A percentile compares a stretch with the other conserved stretches of the same genome.
These are phyloP conservation scores for Neurospora tetraspora DNA, from an alignment of 495 filamentous ascomycete genomes.

Conservation along the genomic window DNA sequence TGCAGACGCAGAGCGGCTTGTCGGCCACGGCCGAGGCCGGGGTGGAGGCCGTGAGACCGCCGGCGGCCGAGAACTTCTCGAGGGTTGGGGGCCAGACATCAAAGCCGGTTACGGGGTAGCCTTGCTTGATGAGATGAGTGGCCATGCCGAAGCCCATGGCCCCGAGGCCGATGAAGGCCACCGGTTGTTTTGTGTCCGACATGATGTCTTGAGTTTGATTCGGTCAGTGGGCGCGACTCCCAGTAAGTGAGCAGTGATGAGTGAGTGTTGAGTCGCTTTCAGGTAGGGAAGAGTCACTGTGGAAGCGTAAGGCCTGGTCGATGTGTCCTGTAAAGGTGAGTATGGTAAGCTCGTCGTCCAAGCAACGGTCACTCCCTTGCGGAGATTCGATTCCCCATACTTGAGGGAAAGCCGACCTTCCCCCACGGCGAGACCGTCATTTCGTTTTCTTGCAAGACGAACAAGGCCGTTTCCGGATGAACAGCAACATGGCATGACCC, in stretches of 20 bases:
- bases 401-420: background rate
- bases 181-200: constrained; percentile 36
- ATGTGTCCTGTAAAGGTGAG: background rate
- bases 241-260: background rate
- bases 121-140: constrained; percentile 59
- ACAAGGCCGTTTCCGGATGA: background rate
- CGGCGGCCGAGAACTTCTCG: constrained; percentile 56
- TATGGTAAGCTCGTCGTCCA: background rate
- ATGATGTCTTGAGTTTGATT: constrained; percentile 5
- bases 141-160: constrained; percentile 90
- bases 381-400: background rate
- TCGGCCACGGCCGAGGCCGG: constrained; percentile 53
- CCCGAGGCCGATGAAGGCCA: constrained; percentile 76
- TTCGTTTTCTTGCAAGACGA: background rate
- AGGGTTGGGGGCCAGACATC: constrained; percentile 67
- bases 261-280: background rate
- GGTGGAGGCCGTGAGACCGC: constrained; percentile 51
- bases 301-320: background rate
- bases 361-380: background rate
- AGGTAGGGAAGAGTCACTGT: background rate
- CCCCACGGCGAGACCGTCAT: background rate
- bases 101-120: constrained; percentile 61
- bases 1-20: constrained; percentile 57
- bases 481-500: background rate
- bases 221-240: background rate